These are phyloP conservation scores for Suillus brevipes DNA, from an alignment of 768 basidiomycete genomes.

Conservation along the genomic window DNA sequence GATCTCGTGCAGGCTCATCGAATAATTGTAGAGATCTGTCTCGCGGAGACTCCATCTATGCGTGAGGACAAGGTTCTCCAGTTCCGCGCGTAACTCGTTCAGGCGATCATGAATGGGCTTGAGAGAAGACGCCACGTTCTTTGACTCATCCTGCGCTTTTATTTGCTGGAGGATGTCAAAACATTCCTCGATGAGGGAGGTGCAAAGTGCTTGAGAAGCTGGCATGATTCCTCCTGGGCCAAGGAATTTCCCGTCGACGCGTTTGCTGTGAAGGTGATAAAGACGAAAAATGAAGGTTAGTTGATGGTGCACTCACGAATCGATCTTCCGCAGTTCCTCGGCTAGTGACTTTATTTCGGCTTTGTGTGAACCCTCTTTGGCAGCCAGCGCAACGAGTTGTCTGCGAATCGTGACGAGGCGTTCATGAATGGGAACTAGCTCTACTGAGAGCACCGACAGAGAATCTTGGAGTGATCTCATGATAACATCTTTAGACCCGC, in stretches of 20 bases:
- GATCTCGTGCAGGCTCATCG: constrained; percentile 89
- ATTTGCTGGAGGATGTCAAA: constrained; percentile 97
- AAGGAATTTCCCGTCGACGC: constrained; percentile 94
- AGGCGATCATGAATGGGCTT: constrained; percentile 94
- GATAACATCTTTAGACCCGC: constrained; percentile 58
- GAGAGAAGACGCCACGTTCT: constrained; percentile 80
- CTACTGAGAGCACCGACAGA: constrained; percentile 82
- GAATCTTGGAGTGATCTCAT: constrained; percentile 80
- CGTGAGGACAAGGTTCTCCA: constrained; percentile 90
- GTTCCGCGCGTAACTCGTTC: constrained; percentile 77
- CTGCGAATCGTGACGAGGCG: constrained; percentile 84
- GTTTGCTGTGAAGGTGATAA: constrained; percentile 53
- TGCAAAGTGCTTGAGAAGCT: constrained; percentile 86
- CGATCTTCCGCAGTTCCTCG: constrained; percentile 93
- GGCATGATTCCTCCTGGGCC: constrained; percentile 90
- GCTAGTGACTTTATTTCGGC: constrained; percentile 85
- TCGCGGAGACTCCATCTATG: constrained; percentile 97
- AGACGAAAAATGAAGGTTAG: background rate
- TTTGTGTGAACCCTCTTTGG: constrained; percentile 83
- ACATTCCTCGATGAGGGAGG: constrained; percentile 92
- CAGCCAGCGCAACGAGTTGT: constrained; percentile 84
- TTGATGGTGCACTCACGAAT: constrained; percentile 69
- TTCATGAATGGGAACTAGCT: constrained; percentile 90
- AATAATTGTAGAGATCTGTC: constrained; percentile 93
- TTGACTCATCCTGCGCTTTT: constrained; percentile 87